Evolutionary conservation across 2,329 filamentous ascomycete genomes (phyloP).

Genomic region (Fusarium annulatum): DNA sequence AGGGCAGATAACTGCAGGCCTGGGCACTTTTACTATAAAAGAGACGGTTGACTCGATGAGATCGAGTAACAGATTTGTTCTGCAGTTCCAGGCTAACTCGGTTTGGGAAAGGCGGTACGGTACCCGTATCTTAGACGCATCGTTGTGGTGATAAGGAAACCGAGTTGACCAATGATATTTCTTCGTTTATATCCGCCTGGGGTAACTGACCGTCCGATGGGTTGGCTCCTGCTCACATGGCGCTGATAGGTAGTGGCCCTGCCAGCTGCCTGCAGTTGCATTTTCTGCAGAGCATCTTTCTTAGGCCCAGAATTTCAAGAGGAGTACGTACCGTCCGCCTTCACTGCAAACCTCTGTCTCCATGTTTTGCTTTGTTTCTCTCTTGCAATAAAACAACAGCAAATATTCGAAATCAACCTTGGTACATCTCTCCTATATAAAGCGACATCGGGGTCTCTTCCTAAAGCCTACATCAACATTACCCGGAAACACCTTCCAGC

Average conservation of each 20-base stretch:
- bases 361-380: background rate
- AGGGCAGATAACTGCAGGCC: constrained; percentile 27
- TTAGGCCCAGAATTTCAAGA: constrained; percentile 8
- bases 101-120: constrained; percentile 10
- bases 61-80: constrained; percentile 54
- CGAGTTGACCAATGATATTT: constrained; percentile 25
- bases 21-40: constrained; percentile 17
- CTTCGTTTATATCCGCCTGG: constrained; percentile 31
- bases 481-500: background rate
- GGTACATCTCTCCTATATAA: background rate
- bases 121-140: constrained; percentile 36
- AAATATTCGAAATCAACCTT: background rate
- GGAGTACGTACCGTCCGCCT: background rate
- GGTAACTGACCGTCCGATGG: constrained; percentile 37
- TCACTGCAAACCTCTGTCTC: background rate
- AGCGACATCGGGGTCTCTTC: background rate
- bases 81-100: constrained; percentile 27
- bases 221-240: constrained; percentile 21
- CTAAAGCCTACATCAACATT: constrained; percentile 14
- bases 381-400: background rate
- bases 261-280: background rate
- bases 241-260: constrained; percentile 21
- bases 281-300: constrained; percentile 20
- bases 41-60: constrained; percentile 56
- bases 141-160: constrained; percentile 33